Evolutionary conservation across 306 rosid genomes (phyloP).

Genomic region (Comarum palustre): DNA sequence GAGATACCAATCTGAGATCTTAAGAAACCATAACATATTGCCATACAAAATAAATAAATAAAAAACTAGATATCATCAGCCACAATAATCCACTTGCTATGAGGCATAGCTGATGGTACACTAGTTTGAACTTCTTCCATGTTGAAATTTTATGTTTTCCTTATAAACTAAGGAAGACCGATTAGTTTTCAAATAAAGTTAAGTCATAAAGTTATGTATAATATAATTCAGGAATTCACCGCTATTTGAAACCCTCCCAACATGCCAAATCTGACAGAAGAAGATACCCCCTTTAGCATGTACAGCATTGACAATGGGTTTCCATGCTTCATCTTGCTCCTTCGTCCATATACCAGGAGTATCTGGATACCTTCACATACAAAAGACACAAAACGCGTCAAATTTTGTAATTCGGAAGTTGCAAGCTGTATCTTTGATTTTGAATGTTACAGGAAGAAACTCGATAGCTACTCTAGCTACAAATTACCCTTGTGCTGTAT

Average conservation of each 20-base stretch:
- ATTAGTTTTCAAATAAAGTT: neutral
- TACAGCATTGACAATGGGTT: slow-evolving; percentile 46
- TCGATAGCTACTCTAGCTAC: neutral
- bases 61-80: neutral
- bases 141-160: neutral
- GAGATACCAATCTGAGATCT: neutral
- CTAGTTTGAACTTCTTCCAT: neutral
- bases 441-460: neutral
- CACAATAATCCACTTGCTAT: neutral
- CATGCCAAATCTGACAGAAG: slow-evolving; percentile 49
- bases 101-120: neutral
- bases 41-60: no score
- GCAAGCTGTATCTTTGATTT: no score
- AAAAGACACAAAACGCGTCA: neutral
- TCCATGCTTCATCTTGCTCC: slow-evolving; percentile 54
- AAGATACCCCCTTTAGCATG: slow-evolving; percentile 45
- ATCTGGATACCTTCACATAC: slow-evolving; percentile 24
- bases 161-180: neutral
- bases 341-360: slow-evolving; percentile 46
- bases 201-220: neutral
- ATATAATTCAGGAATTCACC: slow-evolving; percentile 1
- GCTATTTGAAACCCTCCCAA: slow-evolving; percentile 39
- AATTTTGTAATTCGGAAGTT: neutral
- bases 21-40: neutral
- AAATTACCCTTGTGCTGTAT: slow-evolving; percentile 41